phyloP scores from a whole-genome alignment of 2,329 filamentous ascomycete species.

The Cladorrhinum sp. region DNA sequence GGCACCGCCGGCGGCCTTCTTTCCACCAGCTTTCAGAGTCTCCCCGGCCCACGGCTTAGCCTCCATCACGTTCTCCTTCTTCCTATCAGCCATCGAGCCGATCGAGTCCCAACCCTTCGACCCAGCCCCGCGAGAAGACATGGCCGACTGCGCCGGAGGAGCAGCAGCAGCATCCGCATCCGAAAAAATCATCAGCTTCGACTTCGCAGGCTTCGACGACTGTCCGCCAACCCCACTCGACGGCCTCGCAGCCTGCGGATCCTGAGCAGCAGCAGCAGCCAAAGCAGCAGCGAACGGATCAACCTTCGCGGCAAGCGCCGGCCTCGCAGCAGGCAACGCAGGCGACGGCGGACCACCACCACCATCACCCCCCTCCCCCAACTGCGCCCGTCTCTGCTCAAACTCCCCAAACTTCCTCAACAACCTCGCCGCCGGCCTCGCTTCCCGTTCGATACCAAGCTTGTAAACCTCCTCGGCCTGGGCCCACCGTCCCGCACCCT shows the following conservation, averaged over 20 bases:
- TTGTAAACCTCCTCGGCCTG: slow-evolving; percentile 95
- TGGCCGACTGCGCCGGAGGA: slow-evolving; percentile 51
- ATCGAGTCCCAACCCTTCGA: slow-evolving; percentile 89
- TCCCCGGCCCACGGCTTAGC: slow-evolving; percentile 90
- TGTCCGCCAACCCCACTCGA: slow-evolving; percentile 46
- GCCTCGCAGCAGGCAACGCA: slow-evolving; percentile 76
- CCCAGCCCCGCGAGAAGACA: slow-evolving; percentile 49
- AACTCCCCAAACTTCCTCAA: slow-evolving; percentile 92
- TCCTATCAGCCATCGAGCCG: slow-evolving; percentile 78
- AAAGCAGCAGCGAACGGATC: slow-evolving; percentile 70
- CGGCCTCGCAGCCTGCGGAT: slow-evolving; percentile 63
- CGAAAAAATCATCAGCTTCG: slow-evolving; percentile 89
- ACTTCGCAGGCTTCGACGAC: slow-evolving; percentile 60
- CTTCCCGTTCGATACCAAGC: slow-evolving; percentile 83
- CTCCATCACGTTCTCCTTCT: slow-evolving; percentile 88
- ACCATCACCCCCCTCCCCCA: slow-evolving; percentile 20
- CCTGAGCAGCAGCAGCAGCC: slow-evolving; percentile 46
- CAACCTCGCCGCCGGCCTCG: slow-evolving; percentile 75
- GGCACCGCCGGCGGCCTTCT: slow-evolving; percentile 65
- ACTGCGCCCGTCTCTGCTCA: slow-evolving; percentile 67
- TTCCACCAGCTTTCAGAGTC: slow-evolving; percentile 82
- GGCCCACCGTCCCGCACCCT: slow-evolving; percentile 75
- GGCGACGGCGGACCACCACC: slow-evolving; percentile 72
- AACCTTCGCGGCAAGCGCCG: slow-evolving; percentile 78
- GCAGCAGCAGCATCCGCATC: slow-evolving; percentile 65